These are phyloP conservation scores for Conidiobolus incongruus DNA, from an alignment of 371 early-diverging fungal species.

Conservation along the genomic window DNA sequence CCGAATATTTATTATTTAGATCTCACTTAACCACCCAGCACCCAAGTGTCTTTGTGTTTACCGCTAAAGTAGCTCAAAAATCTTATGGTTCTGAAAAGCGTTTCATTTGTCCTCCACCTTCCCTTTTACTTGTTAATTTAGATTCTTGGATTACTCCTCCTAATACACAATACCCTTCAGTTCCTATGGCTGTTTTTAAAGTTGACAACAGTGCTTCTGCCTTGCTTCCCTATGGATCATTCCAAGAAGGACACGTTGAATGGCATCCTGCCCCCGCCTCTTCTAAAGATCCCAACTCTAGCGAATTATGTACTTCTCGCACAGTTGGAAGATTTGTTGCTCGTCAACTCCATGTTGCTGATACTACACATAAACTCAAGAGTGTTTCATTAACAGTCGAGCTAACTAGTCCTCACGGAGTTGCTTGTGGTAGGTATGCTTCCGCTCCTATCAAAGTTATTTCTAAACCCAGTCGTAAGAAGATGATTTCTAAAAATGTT, in stretches of 20 bases:
- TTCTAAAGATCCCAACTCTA: conserved; percentile 16
- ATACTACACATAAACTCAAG: too few species aligned
- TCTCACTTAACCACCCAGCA: neutral
- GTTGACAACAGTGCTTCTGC: too few species aligned
- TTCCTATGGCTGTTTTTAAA: neutral
- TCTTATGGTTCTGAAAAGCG: conserved; percentile 76
- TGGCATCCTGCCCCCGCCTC: conserved; percentile 10
- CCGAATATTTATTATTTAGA: too few species aligned
- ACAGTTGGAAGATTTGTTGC: too few species aligned
- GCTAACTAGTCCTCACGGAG: too few species aligned
- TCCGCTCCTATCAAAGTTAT: conserved; percentile 34
- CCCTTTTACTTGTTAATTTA: conserved; percentile 7
- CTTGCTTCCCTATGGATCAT: conserved; percentile 4
- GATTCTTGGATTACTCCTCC: neutral
- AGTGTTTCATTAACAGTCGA: too few species aligned
- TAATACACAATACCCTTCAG: conserved; percentile 7
- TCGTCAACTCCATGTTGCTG: too few species aligned
- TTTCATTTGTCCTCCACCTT: conserved; percentile 70
- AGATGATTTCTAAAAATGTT: conserved; percentile 47
- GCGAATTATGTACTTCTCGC: too few species aligned
- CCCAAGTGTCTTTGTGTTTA: neutral
- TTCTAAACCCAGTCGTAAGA: conserved; percentile 72
- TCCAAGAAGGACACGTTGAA: neutral
- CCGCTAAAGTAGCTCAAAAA: conserved; percentile 52
- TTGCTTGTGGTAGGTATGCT: too few species aligned